Conservation (phyloP, 2,329 filamentous ascomycete species). For the Fusarium marasasianum region DNA sequence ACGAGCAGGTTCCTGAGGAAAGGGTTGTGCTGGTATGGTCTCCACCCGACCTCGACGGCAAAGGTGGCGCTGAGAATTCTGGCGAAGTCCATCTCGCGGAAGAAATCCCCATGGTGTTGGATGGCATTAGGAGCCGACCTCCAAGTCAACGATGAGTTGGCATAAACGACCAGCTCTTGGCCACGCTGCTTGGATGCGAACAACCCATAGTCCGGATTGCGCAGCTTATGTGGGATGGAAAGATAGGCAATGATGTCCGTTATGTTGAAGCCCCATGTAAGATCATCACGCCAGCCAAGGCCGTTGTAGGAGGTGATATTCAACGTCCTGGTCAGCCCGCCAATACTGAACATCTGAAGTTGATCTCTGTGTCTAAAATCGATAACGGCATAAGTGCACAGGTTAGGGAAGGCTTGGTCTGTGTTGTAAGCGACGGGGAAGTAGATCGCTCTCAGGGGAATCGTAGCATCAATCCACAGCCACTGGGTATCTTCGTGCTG, state of each 20-base stretch:
- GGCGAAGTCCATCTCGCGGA: constrained; percentile 17
- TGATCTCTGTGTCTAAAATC: constrained; percentile 1
- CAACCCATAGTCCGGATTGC: neutral
- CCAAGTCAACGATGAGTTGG: too few relatives aligned
- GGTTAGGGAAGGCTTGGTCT: too few relatives aligned
- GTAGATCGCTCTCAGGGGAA: constrained; percentile 2
- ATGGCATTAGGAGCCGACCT: too few relatives aligned
- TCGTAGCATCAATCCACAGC: constrained; percentile 14
- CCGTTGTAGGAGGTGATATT: neutral
- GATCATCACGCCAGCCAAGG: neutral
- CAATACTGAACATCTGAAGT: too few relatives aligned
- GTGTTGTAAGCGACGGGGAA: neutral
- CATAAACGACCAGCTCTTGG: too few relatives aligned
- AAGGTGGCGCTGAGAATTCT: constrained; percentile 1
- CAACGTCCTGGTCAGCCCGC: too few relatives aligned
- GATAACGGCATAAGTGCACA: constrained; percentile 6
- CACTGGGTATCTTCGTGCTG: neutral
- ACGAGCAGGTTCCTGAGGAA: too few relatives aligned
- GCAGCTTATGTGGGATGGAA: neutral
- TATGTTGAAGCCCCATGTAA: constrained; percentile 2
- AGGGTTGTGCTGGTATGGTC: too few relatives aligned
- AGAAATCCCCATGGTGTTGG: too few relatives aligned
- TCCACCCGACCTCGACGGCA: constrained; percentile 1
- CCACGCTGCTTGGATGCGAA: too few relatives aligned
- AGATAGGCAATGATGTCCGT: constrained; percentile 8